These are phyloP conservation scores for Chamaecrista fasciculata DNA, from an alignment of 306 rosid genomes.

Conservation along the genomic window DNA sequence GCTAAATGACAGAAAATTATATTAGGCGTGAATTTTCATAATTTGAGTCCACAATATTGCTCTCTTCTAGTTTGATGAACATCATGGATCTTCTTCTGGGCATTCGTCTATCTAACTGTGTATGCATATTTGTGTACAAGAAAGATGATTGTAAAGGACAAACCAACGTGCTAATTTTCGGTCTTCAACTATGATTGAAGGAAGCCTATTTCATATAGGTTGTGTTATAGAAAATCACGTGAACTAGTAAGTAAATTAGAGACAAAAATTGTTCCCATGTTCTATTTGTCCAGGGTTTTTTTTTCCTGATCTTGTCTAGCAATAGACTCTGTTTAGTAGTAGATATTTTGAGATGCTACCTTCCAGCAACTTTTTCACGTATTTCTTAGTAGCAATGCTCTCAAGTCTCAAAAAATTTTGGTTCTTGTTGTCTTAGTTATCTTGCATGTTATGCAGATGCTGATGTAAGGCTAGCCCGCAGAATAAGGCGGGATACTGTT, in stretches of 20 bases:
- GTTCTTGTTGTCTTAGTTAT: constrained; percentile 24
- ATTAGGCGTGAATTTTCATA: not conserved
- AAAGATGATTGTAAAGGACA: constrained; percentile 3
- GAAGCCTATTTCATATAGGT: not conserved
- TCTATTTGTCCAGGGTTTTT: constrained; percentile 16
- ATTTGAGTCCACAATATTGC: not conserved
- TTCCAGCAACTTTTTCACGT: not conserved
- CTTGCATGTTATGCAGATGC: constrained; percentile 57
- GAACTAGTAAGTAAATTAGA: not conserved
- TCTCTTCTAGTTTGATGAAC: constrained; percentile 5
- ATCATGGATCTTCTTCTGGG: not conserved
- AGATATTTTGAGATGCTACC: constrained; percentile 18
- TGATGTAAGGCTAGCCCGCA: constrained; percentile 96
- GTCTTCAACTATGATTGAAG: not conserved
- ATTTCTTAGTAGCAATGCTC: not conserved
- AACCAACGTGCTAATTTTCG: constrained; percentile 13
- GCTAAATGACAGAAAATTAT: not conserved
- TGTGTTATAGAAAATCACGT: constrained; percentile 7
- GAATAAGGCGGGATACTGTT: constrained; percentile 86
- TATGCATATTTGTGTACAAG: not conserved
- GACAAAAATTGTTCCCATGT: constrained; percentile 9
- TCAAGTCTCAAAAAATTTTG: constrained; percentile 14
- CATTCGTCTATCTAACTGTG: not conserved
- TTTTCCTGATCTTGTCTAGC: constrained; percentile 4
- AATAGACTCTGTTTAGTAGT: not conserved